Evolutionary conservation across 2,329 filamentous ascomycete genomes (phyloP), one percentile per base, ranked within the genome.

Genomic region (Trichoderma sp.): DNA sequence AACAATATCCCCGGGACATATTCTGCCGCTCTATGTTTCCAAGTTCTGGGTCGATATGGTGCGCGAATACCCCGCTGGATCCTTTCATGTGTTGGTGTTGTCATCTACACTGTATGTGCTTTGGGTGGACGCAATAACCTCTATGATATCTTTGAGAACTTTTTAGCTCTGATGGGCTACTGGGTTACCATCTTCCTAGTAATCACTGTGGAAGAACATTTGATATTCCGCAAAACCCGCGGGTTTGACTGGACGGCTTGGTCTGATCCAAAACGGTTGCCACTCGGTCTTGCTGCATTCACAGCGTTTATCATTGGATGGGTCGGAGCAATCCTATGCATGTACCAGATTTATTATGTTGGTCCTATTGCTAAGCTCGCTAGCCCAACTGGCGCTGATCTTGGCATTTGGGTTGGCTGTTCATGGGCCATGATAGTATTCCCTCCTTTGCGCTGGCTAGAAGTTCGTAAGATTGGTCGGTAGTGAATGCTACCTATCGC

Each of bases 381-480:
- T 3, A 77, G 72, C 88, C 63, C 63, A 45, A 65, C 14, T 18
- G 90, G 56, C 82, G 85, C 75, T 80, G 85, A 83, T 31, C 85
- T 83, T 67, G 90, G 89, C 24, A 82, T 88, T 41, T 86, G 86
- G 4, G 91, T 94, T 78, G 92, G 93, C 81, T 81, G 93, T 65
- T 92, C 87, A 0, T 93, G 94, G 81, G 87, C 85, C 1, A 92
- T 94, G 79, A 82, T 83, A 1, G 66, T 78, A 0, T 83, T 83
- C 50, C 79, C 80, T 0, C 78, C 80, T 0, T 45, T 83, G 38
- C 76, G 82, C 62, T 77, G 77, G 18, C 63, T 82, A 14, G 82
- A 83, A 73, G 72, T 83, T 3, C 81, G 78, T 73, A n/a, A 77
- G 0, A 75, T 82, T 5, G 78, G 78, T 27, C 80, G 80, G 18